phyloP scores from a whole-genome alignment of 164 flowering plant genomes.

The Vitis cinerea region DNA sequence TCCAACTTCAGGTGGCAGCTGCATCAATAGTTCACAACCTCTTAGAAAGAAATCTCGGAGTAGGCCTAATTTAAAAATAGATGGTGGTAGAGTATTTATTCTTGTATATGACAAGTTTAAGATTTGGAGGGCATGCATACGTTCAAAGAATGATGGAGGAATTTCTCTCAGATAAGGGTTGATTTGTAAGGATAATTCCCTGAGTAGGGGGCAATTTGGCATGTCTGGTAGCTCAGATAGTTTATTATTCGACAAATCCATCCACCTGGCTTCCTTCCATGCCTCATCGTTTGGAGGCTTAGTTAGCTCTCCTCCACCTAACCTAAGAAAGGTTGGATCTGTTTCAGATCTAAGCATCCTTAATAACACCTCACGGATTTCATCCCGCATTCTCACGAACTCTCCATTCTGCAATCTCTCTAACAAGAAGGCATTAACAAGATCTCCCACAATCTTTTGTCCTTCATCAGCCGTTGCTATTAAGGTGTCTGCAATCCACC shows the following conservation, averaged over 20 bases:
- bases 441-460: too few relatives aligned
- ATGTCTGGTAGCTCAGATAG: conserved; percentile 13
- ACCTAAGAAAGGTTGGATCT: too few relatives aligned
- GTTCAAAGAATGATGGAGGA: conserved; percentile 20
- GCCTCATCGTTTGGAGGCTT: conserved; percentile 15
- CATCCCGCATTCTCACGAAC: too few relatives aligned
- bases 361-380: too few relatives aligned
- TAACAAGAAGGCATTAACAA: too few relatives aligned
- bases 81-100: background rate
- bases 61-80: conserved; percentile 7
- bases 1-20: conserved; percentile 18
- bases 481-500: too few relatives aligned
- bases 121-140: conserved; percentile 21
- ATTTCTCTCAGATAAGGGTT: conserved; percentile 14
- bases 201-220: conserved; percentile 11
- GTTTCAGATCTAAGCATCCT: too few relatives aligned
- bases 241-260: conserved; percentile 14
- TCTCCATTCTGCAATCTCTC: too few relatives aligned
- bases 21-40: conserved; percentile 15
- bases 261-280: conserved; percentile 13
- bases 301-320: conserved; percentile 4
- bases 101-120: conserved; percentile 17
- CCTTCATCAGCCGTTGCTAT: too few relatives aligned
- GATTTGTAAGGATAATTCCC: conserved; percentile 13
- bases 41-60: conserved; percentile 4